Evolutionary conservation across 2,329 filamentous ascomycete genomes (phyloP), one percentile per base, ranked within the genome.

Genomic region (Ambrosiella cleistominuta): DNA sequence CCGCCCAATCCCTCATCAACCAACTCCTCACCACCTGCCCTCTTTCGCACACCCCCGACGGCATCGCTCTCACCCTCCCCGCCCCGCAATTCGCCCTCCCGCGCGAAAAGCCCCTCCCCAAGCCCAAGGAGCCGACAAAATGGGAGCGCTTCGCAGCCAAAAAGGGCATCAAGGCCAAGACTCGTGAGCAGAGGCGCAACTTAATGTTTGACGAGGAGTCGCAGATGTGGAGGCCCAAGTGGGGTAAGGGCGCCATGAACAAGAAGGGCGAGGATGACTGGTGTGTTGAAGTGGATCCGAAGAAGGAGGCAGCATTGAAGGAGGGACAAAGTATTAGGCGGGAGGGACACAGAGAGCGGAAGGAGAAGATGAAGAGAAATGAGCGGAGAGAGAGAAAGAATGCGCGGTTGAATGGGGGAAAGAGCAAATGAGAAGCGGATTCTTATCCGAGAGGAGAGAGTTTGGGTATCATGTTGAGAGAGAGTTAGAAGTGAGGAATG

Each of bases 61-160:
- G 89, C 64, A 87, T 97, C 1, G 80, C 91, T 54, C 81, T 97
- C 57, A 76, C 79, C 13, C 83, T 98, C 0, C 93, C 93, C 0
- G 70, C 78, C 0, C 75, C 81, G 0, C 73, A 78, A 17, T 94
- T 85, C 1, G 70, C 75, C 0, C 76, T 97, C 3, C 93, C 93
- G 27, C 85, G 93, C 64, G 90, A 96, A 74, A 97, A 98, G 72
- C 88, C 88, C 8, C 75, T 97, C 7, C 93, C 93, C 0, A 78
- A 81, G 58, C 79, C 82, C 64, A 93, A 90, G 73, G 75, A 83
- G 59, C 85, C 85, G 64, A 97, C 91, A 60, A 95, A 89, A 70
- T 98, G 93, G 93, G 85, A 95, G 75, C 81, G 85, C 66, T 98
- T 98, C 74, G 93, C 93, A 51, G 85, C 83, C 70, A 95, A 95